A percentile compares a stretch with the other conserved stretches of the same genome.
These are phyloP conservation scores for Eucalyptus pumila DNA, from an alignment of 345 rosid genomes.

Conservation along the genomic window DNA sequence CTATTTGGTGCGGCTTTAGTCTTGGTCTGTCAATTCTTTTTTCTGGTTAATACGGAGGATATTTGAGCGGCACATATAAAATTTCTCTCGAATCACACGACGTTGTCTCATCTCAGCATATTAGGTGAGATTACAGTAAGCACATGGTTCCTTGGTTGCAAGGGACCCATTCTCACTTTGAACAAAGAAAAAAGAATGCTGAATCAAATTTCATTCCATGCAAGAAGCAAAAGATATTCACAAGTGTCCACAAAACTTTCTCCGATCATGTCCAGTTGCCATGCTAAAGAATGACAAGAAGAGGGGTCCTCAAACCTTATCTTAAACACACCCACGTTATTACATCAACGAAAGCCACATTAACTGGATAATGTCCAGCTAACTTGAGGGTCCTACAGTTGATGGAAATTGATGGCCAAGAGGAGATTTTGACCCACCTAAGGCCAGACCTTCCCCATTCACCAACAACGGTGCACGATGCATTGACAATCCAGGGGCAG, in stretches of 20 bases:
- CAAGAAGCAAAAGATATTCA: not conserved
- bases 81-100: not conserved
- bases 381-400: not conserved
- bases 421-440: not conserved
- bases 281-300: slow-evolving; percentile 25
- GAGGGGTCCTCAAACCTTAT: slow-evolving; percentile 22
- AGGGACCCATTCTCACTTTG: not conserved
- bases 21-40: not conserved
- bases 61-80: not conserved
- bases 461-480: not conserved
- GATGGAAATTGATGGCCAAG: not conserved
- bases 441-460: not conserved
- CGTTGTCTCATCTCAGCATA: not conserved
- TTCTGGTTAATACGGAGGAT: not conserved
- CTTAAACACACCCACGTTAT: not conserved
- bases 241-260: not conserved
- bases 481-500: not conserved
- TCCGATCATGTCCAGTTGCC: slow-evolving; percentile 31
- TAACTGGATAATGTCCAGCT: not conserved
- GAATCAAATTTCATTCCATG: not conserved
- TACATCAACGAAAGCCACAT: not conserved
- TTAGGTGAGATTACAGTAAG: not conserved
- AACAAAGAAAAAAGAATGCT: not conserved
- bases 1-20: not conserved
- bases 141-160: not conserved